Base-by-base conservation (phyloP, 192 early-diverging fungal genomes). In the Backusella psychrophila region DNA sequence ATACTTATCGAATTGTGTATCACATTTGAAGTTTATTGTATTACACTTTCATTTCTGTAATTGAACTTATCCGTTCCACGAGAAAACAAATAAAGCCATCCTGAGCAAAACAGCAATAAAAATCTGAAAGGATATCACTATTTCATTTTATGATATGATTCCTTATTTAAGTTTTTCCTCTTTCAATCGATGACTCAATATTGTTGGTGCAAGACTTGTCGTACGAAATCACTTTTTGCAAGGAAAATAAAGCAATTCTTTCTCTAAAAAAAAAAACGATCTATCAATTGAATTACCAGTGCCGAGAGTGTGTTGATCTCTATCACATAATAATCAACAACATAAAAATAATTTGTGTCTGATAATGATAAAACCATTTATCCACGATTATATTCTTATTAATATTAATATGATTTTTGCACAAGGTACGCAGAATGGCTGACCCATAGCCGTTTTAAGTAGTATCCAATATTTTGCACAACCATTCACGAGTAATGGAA, bases 351-450 rank as follows among this genome's bases (percentile, higher is more conserved):
- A 8, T 7, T 63, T 29, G 42, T 2, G 42, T 44, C 42, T 44
- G 42, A 44, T 63, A 63, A 63, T 63, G 56, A 29, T 12, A 63
- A 63, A 63, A 63, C 56, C 14, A 63, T 63, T 63, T 63, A 63
- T 9, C 56, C 56, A 63, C 12, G 12, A n/a, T n/a, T 23, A 11
- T 23, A 59, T 29, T 26, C 3, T 29, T 29, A 63, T 63, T 26
- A 29, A 26, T 56, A 9, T 21, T 26, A 29, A 26, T 56, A 9
- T 21, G 9, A 11, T 29, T 63, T 23, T 63, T 29, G 56, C 12
- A 63, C 56, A 63, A 63, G 12, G 56, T 12, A 9, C 14, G 56
- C 56, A 63, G 56, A 63, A 63, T 63, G 56, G 56, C 56, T 63
- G 56, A 4, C 56, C 29, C 56, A 63, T 63, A 63, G 23, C 56